A percentile compares a stretch with the other conserved stretches of the same genome.
These are phyloP conservation scores for Pichia insulana DNA, from an alignment of 805 yeast genomes.

Conservation along the genomic window DNA sequence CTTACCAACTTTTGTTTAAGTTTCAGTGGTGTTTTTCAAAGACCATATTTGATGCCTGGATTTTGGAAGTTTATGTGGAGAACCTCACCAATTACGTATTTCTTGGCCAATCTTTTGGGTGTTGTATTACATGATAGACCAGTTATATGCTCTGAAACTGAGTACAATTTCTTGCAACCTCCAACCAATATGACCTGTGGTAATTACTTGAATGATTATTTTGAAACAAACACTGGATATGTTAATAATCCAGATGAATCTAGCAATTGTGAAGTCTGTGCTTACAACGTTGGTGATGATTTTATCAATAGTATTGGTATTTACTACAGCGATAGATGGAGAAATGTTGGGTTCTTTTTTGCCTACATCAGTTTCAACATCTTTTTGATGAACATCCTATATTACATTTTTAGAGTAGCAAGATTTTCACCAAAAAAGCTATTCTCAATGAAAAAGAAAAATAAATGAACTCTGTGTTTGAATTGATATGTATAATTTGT, in stretches of 20 bases:
- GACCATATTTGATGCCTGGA: constrained; percentile 49
- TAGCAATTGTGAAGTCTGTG: constrained; percentile 41
- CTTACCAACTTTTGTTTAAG: background rate
- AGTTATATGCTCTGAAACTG: constrained; percentile 41
- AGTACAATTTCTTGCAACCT: constrained; percentile 43
- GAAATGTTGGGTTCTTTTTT: constrained; percentile 44
- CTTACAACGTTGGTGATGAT: constrained; percentile 36
- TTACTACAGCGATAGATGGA: constrained; percentile 45
- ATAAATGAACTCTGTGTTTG: background rate
- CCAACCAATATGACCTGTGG: constrained; percentile 61
- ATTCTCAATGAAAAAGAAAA: background rate
- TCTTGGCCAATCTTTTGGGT: constrained; percentile 46
- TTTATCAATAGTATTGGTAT: constrained; percentile 37
- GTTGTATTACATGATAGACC: constrained; percentile 39
- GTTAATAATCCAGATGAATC: constrained; percentile 45
- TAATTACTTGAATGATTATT: constrained; percentile 36
- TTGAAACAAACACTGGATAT: constrained; percentile 43
- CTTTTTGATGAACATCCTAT: background rate
- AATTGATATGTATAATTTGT: no score
- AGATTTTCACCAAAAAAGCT: background rate
- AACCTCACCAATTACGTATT: constrained; percentile 64
- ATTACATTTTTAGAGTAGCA: background rate
- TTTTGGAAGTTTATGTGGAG: constrained; percentile 57
- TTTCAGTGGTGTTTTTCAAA: constrained; percentile 66
- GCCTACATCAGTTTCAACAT: background rate